Base-by-base conservation (phyloP, 2,329 filamentous ascomycete species). In the Ophiocordyceps unilateralis region DNA sequence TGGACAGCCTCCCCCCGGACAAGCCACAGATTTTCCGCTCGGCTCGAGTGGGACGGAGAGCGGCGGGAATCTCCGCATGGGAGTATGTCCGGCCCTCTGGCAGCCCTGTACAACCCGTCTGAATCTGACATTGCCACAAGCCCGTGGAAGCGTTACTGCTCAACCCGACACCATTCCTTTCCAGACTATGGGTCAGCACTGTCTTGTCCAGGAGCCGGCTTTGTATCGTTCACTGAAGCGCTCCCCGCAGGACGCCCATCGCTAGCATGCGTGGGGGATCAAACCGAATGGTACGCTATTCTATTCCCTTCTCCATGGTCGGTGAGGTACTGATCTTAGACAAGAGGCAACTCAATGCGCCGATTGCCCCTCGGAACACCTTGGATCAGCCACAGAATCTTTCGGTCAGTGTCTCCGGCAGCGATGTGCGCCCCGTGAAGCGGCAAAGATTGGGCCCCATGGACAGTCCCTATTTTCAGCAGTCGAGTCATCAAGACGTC, bases 101-200 rank as follows among this genome's bases (percentile, higher is more conserved):
- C 23, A 26, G 14, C 15, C 40, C 12, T 23, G 17, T 26, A 9
- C 11, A 6, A 24, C 28, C 8, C n/a, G 20, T 9, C 41, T 44
- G 40, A 46, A 48, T 42, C 22, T 28, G 21, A 9, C 22, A 15
- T 21, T 7, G 8, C 15, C 11, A 32, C 8, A 45, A 63, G 60
- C 50, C 51, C 58, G 42, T 49, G 56, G 43, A 49, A 50, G 43
- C 55, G 60, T 45, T 64, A 65, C 46, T 46, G 51, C 43, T 64
- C 41, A 14, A 15, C 60, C 44, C 48, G 58, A 45, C 55, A 55
- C 47, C 54, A 57, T 51, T 63, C 59, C 46, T 61, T 62, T 49
- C 62, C 62, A 41, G 62, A 65, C 52, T 65, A 65, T 64, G 61
- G 58, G 62, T 64, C 58, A 43, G 51, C 46, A 44, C 47, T 41